phyloP scores from a whole-genome alignment of 225 moss, liverwort and hornwort genomes.

The Physcomitrium patens region DNA sequence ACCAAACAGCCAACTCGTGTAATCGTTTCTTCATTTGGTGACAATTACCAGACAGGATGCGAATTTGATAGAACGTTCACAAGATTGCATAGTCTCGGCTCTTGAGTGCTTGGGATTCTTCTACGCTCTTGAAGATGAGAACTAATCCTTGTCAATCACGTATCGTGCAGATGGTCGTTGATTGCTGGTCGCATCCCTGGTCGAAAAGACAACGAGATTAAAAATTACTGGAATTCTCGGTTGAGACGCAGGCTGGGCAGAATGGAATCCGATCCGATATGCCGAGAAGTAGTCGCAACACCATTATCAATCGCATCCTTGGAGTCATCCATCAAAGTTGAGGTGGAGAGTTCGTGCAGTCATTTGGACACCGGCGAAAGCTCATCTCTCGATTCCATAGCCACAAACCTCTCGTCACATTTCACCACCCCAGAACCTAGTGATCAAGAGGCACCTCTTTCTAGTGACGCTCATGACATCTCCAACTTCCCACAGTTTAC shows the following conservation, averaged over 20 bases:
- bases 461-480: no score
- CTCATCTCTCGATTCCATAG: no score
- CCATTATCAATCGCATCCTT: conserved; percentile 15
- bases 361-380: no score
- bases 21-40: neutral
- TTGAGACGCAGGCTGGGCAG: conserved; percentile 39
- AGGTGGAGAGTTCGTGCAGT: neutral
- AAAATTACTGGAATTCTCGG: conserved; percentile 62
- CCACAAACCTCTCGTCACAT: no score
- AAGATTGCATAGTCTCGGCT: no score
- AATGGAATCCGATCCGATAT: neutral
- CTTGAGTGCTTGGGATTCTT: neutral
- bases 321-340: neutral
- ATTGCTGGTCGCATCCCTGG: conserved; percentile 65
- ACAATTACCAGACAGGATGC: no score
- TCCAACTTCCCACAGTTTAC: no score
- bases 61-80: no score
- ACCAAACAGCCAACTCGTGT: neutral
- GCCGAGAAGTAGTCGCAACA: neutral
- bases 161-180: conserved; percentile 50
- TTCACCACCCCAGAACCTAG: no score
- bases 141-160: neutral
- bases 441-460: no score
- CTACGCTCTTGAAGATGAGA: neutral
- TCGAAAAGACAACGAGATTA: conserved; percentile 61